phyloP scores from a whole-genome alignment of 768 basidiomycete species.

The Heimioporus sp. region DNA sequence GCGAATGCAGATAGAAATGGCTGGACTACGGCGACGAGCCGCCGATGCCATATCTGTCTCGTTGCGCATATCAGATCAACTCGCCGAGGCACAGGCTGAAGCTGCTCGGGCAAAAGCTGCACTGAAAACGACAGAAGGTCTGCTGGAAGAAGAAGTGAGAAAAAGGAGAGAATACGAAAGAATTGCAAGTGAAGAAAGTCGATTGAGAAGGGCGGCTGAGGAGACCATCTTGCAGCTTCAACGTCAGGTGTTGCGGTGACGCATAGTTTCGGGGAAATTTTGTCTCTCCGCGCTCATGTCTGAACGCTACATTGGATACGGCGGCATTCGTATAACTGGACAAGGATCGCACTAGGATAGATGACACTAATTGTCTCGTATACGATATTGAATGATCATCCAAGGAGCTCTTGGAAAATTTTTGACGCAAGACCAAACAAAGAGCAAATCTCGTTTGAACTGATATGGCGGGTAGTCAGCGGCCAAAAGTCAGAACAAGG shows the following conservation, averaged over 20 bases:
- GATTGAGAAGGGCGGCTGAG: constrained; percentile 49
- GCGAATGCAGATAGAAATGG: constrained; percentile 64
- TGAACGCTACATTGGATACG: background rate
- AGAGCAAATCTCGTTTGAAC: background rate
- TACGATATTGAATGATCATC: too few species aligned
- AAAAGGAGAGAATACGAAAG: constrained; percentile 60
- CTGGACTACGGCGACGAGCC: constrained; percentile 60
- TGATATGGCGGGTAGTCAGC: constrained; percentile 27
- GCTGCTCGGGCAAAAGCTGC: constrained; percentile 52
- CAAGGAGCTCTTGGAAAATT: too few species aligned
- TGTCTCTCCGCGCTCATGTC: background rate
- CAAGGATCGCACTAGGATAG: constrained; percentile 7
- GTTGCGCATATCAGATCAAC: constrained; percentile 63
- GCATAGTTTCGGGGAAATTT: background rate
- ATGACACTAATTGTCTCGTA: background rate
- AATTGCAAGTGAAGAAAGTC: constrained; percentile 46
- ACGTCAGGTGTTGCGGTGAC: constrained; percentile 17
- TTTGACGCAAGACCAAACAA: background rate
- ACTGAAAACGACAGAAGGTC: constrained; percentile 52
- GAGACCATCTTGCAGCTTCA: constrained; percentile 41
- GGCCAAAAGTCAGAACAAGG: constrained; percentile 47
- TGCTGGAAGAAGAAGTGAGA: constrained; percentile 59
- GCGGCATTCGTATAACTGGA: background rate
- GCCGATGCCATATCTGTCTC: constrained; percentile 67
- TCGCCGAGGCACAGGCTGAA: constrained; percentile 65